phyloP scores from a whole-genome alignment of 179 eudicot genomes.

The Gypsophila paniculata region DNA sequence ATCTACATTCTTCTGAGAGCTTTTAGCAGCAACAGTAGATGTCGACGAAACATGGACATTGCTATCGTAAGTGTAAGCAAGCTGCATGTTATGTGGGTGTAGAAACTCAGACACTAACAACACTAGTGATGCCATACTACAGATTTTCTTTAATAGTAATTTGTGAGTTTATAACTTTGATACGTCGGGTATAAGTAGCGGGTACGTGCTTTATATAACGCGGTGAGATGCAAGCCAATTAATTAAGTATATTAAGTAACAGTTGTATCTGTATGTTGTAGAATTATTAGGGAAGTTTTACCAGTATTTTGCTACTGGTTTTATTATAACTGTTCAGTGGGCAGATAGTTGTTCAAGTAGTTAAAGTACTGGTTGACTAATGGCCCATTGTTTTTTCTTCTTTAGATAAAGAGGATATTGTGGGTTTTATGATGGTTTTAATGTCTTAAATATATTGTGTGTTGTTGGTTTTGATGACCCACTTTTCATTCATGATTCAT shows the following conservation, averaged over 20 bases:
- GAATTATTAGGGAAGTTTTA: background rate
- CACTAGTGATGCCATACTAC: conserved; percentile 34
- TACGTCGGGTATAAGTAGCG: no score
- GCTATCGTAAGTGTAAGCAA: conserved; percentile 7
- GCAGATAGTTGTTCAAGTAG: background rate
- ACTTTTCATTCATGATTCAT: no score
- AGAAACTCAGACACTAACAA: conserved; percentile 32
- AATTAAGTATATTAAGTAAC: no score
- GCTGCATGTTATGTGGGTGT: conserved; percentile 27
- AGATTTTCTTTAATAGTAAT: no score
- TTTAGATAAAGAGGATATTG: no score
- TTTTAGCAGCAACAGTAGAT: background rate
- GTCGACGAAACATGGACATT: conserved; percentile 7
- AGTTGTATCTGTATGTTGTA: no score
- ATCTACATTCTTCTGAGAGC: conserved; percentile 7
- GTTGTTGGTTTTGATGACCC: no score
- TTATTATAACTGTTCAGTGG: background rate
- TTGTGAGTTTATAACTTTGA: no score
- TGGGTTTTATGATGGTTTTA: no score
- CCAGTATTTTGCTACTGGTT: conserved; percentile 16
- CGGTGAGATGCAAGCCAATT: no score
- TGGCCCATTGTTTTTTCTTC: background rate
- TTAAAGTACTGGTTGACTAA: background rate
- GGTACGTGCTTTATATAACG: no score
- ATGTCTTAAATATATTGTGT: no score